These are phyloP conservation scores for Alternaria rosae DNA, from an alignment of 2,329 filamentous ascomycete species.

Conservation along the genomic window DNA sequence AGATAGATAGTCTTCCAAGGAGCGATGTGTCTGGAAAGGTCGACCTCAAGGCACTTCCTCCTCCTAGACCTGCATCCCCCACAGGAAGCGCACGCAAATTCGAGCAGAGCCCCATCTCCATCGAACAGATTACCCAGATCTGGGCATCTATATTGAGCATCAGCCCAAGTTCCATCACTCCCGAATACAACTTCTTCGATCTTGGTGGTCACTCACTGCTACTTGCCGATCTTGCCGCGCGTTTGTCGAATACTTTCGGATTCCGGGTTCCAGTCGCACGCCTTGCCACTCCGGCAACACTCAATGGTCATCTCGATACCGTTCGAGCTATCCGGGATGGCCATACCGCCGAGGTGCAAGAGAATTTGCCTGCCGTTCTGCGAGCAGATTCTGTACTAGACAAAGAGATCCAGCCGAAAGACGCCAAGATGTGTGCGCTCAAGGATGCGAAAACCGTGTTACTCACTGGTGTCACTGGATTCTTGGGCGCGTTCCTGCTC, in stretches of 20 bases:
- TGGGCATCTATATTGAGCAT: slow-evolving; percentile 76
- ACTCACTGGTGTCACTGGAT: slow-evolving; percentile 78
- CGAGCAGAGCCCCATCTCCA: slow-evolving; percentile 69
- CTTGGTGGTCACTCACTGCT: slow-evolving; percentile 80
- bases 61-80: slow-evolving; percentile 62
- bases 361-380: slow-evolving; percentile 74
- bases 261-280: slow-evolving; percentile 75
- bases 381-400: slow-evolving; percentile 72
- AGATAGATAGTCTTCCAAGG: slow-evolving; percentile 73
- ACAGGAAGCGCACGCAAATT: slow-evolving; percentile 56
- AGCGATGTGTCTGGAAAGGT: slow-evolving; percentile 82
- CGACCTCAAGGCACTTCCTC: slow-evolving; percentile 74
- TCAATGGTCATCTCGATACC: slow-evolving; percentile 75
- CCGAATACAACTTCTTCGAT: slow-evolving; percentile 81
- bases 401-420: slow-evolving; percentile 69
- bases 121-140: slow-evolving; percentile 72
- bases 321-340: slow-evolving; percentile 75
- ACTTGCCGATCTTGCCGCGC: slow-evolving; percentile 78
- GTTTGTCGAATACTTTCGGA: slow-evolving; percentile 72
- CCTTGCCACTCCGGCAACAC: slow-evolving; percentile 74
- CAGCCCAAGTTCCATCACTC: slow-evolving; percentile 67
- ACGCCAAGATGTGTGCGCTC: slow-evolving; percentile 64
- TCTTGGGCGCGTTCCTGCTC: slow-evolving; percentile 77
- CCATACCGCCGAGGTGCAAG: slow-evolving; percentile 76
- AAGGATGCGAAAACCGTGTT: slow-evolving; percentile 73